A percentile compares a stretch with the other conserved stretches of the same genome.
These are phyloP conservation scores for Cutaneotrichosporon mucoides DNA, from an alignment of 1,284 basidiomycete species.

Conservation along the genomic window DNA sequence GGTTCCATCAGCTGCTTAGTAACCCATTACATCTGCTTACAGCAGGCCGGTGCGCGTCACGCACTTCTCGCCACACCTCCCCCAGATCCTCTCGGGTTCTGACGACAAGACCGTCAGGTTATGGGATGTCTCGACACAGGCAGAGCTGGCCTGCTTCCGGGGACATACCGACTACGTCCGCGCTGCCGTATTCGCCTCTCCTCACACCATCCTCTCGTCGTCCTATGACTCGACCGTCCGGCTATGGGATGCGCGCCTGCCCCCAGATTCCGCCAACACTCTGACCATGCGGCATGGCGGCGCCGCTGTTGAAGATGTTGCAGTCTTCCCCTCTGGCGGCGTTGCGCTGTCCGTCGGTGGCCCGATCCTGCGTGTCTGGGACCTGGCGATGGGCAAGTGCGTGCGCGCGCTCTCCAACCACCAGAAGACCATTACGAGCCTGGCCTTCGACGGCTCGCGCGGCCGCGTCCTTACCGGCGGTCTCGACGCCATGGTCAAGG, in stretches of 20 bases:
- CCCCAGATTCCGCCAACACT: conserved; percentile 48
- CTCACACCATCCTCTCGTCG: conserved; percentile 81
- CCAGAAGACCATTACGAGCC: conserved; percentile 92
- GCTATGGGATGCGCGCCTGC: conserved; percentile 73
- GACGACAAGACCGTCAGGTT: conserved; percentile 92
- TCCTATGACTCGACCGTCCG: conserved; percentile 92
- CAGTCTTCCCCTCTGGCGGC: conserved; percentile 89
- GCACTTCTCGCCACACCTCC: conserved; percentile 78
- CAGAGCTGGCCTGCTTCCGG: conserved; percentile 69
- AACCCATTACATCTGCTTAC: background rate
- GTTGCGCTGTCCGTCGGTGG: conserved; percentile 82
- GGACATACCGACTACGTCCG: conserved; percentile 95
- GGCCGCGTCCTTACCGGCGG: conserved; percentile 78
- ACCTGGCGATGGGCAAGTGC: conserved; percentile 85
- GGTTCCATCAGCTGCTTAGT: conserved; percentile 46
- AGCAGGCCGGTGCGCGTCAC: conserved; percentile 80
- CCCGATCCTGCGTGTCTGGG: conserved; percentile 92
- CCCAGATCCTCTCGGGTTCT: conserved; percentile 87
- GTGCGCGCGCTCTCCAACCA: conserved; percentile 89
- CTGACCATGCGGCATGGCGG: conserved; percentile 69
- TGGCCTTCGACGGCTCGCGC: conserved; percentile 68
- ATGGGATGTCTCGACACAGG: conserved; percentile 93
- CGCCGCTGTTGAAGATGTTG: conserved; percentile 82
- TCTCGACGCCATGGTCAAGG: conserved; percentile 96
- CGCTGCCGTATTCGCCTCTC: conserved; percentile 79